A percentile compares a stretch with the other conserved stretches of the same genome.
Conservation (phyloP, 345 rosid species). For the Euphorbia lathyris region DNA sequence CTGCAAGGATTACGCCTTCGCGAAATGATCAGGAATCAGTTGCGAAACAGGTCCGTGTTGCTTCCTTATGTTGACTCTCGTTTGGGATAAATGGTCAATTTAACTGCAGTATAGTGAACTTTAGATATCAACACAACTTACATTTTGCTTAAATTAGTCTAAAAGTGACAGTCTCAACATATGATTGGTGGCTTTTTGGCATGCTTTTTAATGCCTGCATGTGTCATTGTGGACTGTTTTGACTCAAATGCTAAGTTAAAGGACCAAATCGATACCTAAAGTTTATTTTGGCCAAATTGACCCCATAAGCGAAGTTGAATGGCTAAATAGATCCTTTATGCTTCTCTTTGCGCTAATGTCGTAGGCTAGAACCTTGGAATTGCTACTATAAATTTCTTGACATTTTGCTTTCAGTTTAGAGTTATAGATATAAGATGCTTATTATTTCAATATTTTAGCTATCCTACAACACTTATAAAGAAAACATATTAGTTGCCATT, state of each 20-base stretch:
- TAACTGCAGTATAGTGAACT: not conserved
- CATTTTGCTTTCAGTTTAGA: not conserved
- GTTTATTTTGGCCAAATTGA: not conserved
- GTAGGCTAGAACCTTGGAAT: not conserved
- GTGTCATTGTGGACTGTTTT: not conserved
- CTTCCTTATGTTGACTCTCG: not conserved
- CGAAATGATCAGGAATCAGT: slow-evolving; percentile 40
- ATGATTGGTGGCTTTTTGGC: too few species aligned
- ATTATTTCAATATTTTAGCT: not conserved
- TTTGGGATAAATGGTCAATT: not conserved
- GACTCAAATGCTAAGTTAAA: too few species aligned
- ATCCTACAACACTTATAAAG: not conserved
- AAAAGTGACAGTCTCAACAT: too few species aligned
- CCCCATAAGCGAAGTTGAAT: not conserved
- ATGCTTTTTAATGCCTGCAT: not conserved
- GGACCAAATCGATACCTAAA: too few species aligned
- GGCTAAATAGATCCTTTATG: not conserved
- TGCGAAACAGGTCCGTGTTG: slow-evolving; percentile 60
- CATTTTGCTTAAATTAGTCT: not conserved
- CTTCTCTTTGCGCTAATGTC: not conserved
- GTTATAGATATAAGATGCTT: not conserved
- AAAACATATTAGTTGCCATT: not conserved
- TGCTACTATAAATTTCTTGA: not conserved
- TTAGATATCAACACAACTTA: not conserved
- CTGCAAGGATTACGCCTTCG: slow-evolving; percentile 34